Evolutionary conservation across 2,329 filamentous ascomycete genomes (phyloP).

Genomic region (Paradendryphiella salina): DNA sequence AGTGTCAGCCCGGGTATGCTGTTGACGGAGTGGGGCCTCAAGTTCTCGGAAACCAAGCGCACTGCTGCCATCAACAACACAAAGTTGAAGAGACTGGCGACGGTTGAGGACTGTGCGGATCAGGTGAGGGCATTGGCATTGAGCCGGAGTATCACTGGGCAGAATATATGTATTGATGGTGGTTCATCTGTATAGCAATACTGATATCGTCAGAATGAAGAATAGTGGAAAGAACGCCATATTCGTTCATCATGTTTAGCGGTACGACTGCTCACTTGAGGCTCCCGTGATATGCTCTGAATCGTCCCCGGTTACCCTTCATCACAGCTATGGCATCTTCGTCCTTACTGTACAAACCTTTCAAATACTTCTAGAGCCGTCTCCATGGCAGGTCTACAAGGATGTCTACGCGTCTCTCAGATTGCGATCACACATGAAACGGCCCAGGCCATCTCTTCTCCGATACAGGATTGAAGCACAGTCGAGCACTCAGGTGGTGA

Average conservation of each 20-base stretch:
- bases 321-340: slow-evolving; percentile 4
- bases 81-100: slow-evolving; percentile 57
- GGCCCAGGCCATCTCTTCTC: background rate
- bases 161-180: slow-evolving; percentile 46
- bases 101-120: slow-evolving; percentile 54
- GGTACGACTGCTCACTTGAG: background rate
- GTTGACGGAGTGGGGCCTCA: slow-evolving; percentile 60
- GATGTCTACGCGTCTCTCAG: background rate
- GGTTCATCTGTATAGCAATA: slow-evolving; percentile 28
- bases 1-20: slow-evolving; percentile 66
- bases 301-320: background rate
- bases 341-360: slow-evolving; percentile 6
- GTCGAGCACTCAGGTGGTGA: slow-evolving; percentile 10
- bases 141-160: slow-evolving; percentile 44
- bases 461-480: background rate
- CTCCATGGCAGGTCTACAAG: background rate
- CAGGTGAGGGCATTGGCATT: slow-evolving; percentile 43
- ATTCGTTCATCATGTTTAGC: background rate
- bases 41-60: slow-evolving; percentile 52
- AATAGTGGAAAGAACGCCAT: background rate
- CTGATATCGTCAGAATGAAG: background rate
- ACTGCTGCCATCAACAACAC: slow-evolving; percentile 50
- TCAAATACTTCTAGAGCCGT: slow-evolving; percentile 14
- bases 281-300: background rate
- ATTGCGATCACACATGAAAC: background rate